phyloP scores from a whole-genome alignment of 1,284 basidiomycete genomes.

The Puccinia hordei region DNA sequence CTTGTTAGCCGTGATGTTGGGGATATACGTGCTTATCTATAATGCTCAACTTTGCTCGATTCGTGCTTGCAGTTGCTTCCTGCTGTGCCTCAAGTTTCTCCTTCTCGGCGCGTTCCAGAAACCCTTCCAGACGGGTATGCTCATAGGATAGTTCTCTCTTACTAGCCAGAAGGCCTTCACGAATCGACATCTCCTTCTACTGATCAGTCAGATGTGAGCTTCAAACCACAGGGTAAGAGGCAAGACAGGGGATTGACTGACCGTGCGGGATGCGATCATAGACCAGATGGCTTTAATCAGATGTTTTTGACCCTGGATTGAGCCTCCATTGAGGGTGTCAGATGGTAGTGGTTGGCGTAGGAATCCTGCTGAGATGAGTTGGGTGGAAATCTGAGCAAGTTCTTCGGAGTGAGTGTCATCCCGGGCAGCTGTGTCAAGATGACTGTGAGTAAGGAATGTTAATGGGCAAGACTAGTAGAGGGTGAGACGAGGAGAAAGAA shows the following conservation, averaged over 20 bases:
- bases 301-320: constrained; percentile 27
- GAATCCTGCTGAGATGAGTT: constrained; percentile 40
- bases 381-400: constrained; percentile 23
- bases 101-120: constrained; percentile 27
- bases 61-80: constrained; percentile 33
- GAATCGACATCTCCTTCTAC: constrained; percentile 42
- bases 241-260: constrained; percentile 19
- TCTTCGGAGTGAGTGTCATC: constrained; percentile 21
- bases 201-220: neutral
- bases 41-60: constrained; percentile 35
- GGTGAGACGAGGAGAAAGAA: neutral
- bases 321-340: constrained; percentile 25
- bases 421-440: constrained; percentile 1
- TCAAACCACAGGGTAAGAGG: neutral
- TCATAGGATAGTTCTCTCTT: constrained; percentile 40
- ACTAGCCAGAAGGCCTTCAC: constrained; percentile 26
- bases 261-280: constrained; percentile 29
- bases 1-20: too few relatives aligned
- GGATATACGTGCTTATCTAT: neutral
- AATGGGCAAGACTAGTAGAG: neutral
- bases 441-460: constrained; percentile 8
- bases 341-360: constrained; percentile 37
- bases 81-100: constrained; percentile 43
- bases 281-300: constrained; percentile 42
- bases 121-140: constrained; percentile 28